phyloP scores from a whole-genome alignment of 2,329 filamentous ascomycete species.

The Dactylellina sp. region DNA sequence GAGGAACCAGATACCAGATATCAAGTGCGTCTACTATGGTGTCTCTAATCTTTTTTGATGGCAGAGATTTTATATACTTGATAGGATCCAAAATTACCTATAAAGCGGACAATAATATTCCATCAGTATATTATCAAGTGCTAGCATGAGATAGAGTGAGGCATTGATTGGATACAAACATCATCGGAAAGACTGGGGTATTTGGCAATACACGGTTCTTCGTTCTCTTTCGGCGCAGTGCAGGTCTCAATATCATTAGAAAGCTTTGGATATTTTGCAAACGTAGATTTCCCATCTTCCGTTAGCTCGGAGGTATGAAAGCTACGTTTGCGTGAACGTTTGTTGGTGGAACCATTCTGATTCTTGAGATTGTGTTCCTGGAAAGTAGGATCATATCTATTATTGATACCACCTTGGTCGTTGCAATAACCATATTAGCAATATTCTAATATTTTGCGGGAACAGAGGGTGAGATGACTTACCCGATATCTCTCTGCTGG shows the following conservation, averaged over 20 bases:
- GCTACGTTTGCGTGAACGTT: neutral
- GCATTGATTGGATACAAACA: neutral
- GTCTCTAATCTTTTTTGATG: constrained; percentile 25
- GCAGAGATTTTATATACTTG: constrained; percentile 17
- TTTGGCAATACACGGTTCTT: too few relatives aligned
- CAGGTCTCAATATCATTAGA: too few relatives aligned
- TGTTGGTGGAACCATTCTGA: neutral
- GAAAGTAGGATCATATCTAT: too few relatives aligned
- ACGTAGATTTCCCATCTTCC: neutral
- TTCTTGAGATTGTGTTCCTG: too few relatives aligned
- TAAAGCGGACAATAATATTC: neutral
- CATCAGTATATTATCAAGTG: neutral
- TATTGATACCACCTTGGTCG: too few relatives aligned
- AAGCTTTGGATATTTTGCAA: neutral
- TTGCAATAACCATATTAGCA: too few relatives aligned
- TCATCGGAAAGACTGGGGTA: neutral
- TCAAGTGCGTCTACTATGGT: constrained; percentile 29
- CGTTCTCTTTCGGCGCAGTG: too few relatives aligned
- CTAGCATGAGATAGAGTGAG: too few relatives aligned
- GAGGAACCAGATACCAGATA: constrained; percentile 25
- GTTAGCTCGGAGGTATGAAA: neutral
- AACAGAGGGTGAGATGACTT: too few relatives aligned
- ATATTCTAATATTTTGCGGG: too few relatives aligned
- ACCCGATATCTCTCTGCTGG: neutral
- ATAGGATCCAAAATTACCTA: constrained; percentile 1